Percentiles rank a stretch among this genome's conserved stretches.
These are phyloP conservation scores for Hansenula anomala DNA, from an alignment of 1,139 yeast genomes.

Conservation along the genomic window DNA sequence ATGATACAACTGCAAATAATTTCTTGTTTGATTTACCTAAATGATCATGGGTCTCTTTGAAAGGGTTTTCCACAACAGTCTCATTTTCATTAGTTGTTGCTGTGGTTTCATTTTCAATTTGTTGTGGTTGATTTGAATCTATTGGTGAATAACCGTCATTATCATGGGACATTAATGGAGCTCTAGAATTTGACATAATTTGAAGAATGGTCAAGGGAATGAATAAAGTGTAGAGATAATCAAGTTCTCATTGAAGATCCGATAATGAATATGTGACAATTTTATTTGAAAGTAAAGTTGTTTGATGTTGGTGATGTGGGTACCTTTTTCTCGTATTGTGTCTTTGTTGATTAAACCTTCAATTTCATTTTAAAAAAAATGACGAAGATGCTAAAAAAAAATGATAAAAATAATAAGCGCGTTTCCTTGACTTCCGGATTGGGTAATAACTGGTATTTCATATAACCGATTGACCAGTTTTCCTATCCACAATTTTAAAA, in stretches of 20 bases:
- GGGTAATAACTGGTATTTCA: background rate
- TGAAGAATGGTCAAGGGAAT: background rate
- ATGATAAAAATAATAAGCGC: too few relatives aligned
- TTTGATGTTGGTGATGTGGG: too few relatives aligned
- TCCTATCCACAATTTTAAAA: slow-evolving; percentile 28
- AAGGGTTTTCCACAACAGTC: background rate
- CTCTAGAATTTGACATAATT: slow-evolving; percentile 1
- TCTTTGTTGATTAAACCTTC: too few relatives aligned
- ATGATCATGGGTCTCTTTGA: background rate
- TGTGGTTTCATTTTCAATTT: too few relatives aligned
- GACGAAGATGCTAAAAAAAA: too few relatives aligned
- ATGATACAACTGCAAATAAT: slow-evolving; percentile 46
- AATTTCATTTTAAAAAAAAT: too few relatives aligned
- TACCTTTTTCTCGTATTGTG: too few relatives aligned
- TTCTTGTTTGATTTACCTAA: slow-evolving; percentile 27
- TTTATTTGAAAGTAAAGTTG: too few relatives aligned
- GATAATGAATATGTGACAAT: too few relatives aligned
- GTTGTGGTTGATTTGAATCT: too few relatives aligned
- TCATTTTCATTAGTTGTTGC: background rate
- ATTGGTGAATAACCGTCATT: background rate
- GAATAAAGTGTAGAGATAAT: background rate
- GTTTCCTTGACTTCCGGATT: background rate
- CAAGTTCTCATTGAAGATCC: too few relatives aligned
- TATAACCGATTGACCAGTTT: slow-evolving; percentile 8
- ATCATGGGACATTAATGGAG: background rate